A percentile compares a stretch with the other conserved stretches of the same genome.
These are phyloP conservation scores for Saccharomyces uvarum DNA, from an alignment of 1,139 yeast species.

Conservation along the genomic window DNA sequence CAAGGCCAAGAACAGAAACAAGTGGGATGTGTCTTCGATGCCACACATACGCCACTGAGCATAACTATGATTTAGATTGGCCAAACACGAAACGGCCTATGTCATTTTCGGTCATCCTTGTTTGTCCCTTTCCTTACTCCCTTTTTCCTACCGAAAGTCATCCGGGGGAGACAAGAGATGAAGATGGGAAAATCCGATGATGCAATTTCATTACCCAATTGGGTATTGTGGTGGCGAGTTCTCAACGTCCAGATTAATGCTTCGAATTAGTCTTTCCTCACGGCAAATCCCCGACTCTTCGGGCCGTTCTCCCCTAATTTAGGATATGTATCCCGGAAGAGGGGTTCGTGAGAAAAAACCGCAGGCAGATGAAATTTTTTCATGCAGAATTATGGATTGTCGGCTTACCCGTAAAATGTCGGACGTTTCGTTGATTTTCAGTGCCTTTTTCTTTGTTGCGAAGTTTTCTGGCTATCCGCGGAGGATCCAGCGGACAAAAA, in stretches of 20 bases:
- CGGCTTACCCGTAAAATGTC: not conserved
- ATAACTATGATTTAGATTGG: not conserved
- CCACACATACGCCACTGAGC: not conserved
- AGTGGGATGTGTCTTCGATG: not conserved
- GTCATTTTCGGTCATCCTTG: not conserved
- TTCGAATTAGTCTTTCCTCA: not conserved
- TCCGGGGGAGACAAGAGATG: not conserved
- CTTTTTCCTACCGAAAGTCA: not conserved
- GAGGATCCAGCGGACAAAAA: not conserved
- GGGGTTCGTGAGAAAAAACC: not conserved
- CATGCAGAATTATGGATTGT: not conserved
- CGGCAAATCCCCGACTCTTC: not conserved
- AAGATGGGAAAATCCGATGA: not conserved
- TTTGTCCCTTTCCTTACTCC: not conserved
- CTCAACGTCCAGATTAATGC: not conserved
- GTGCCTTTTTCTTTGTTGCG: not conserved
- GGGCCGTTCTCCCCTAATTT: not conserved
- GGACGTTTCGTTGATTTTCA: not conserved
- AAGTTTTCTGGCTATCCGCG: not conserved
- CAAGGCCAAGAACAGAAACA: not conserved
- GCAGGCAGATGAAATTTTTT: not conserved
- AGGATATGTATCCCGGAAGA: not conserved
- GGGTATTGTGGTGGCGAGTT: not conserved
- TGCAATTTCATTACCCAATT: not conserved
- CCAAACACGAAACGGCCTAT: not conserved